Conservation (phyloP, 2,329 filamentous ascomycete species). For the Ophiostoma pallidulum region DNA sequence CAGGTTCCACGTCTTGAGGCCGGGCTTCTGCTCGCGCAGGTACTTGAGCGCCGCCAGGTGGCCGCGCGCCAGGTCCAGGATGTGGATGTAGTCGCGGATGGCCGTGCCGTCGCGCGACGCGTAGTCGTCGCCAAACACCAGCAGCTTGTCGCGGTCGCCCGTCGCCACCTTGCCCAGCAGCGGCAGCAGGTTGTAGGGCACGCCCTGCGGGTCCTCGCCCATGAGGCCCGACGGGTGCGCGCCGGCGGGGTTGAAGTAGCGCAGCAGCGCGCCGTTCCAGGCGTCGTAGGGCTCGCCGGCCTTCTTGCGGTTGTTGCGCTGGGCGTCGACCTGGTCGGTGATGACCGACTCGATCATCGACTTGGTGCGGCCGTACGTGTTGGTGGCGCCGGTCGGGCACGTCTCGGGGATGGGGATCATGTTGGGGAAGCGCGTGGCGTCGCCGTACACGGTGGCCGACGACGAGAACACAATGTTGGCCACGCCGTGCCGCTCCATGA, state of each 20-base stretch:
- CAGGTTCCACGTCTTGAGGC: constrained; percentile 92
- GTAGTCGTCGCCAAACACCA: constrained; percentile 96
- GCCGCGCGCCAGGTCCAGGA: constrained; percentile 77
- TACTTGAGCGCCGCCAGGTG: constrained; percentile 87
- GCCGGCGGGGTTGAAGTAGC: constrained; percentile 97
- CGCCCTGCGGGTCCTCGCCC: constrained; percentile 93
- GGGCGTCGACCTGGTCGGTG: constrained; percentile 77
- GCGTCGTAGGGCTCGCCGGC: constrained; percentile 65
- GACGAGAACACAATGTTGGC: constrained; percentile 98
- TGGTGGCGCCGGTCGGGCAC: constrained; percentile 93
- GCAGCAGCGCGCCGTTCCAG: constrained; percentile 87
- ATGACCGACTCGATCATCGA: constrained; percentile 86
- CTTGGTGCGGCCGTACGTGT: constrained; percentile 97
- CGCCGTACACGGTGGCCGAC: constrained; percentile 95
- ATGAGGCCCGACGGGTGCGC: constrained; percentile 92
- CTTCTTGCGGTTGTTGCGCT: constrained; percentile 76
- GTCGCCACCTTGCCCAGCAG: constrained; percentile 93
- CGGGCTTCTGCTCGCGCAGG: constrained; percentile 73
- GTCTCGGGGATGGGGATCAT: constrained; percentile 99
- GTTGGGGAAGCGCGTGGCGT: constrained; percentile 88
- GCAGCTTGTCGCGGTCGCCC: constrained; percentile 84
- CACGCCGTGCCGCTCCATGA: constrained; percentile 85
- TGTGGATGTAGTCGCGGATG: constrained; percentile 97
- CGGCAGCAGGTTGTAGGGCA: constrained; percentile 92
- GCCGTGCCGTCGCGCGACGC: constrained; percentile 80